Conservation (phyloP, 2,329 filamentous ascomycete species). For the Xylariaceae sp. region DNA sequence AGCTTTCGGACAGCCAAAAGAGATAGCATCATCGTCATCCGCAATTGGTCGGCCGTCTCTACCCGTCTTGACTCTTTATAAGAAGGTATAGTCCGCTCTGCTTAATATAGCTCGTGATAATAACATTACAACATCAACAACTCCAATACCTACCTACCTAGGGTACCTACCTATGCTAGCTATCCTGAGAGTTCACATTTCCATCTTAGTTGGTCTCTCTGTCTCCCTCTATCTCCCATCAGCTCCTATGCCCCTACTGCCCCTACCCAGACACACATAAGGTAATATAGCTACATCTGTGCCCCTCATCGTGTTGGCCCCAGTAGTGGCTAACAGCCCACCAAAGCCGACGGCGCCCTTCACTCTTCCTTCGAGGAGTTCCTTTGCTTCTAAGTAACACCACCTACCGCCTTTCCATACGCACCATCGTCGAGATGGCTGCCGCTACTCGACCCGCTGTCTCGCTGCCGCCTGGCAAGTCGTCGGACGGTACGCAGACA, state of each 20-base stretch:
- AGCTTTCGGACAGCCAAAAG: too few relatives aligned
- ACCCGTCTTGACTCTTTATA: conserved; percentile 16
- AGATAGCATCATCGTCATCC: conserved; percentile 8
- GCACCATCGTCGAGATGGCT: conserved; percentile 43
- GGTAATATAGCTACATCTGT: not conserved
- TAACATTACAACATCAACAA: not conserved
- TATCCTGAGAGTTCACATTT: not conserved
- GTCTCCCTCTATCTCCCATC: not conserved
- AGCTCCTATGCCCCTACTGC: too few relatives aligned
- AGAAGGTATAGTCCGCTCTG: not conserved
- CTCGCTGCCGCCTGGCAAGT: conserved; percentile 35
- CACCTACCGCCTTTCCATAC: conserved; percentile 34
- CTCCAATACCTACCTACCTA: not conserved
- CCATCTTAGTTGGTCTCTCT: not conserved
- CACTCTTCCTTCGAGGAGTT: conserved; percentile 39
- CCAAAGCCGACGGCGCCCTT: conserved; percentile 37
- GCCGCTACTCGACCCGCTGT: conserved; percentile 35
- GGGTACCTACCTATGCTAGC: too few relatives aligned
- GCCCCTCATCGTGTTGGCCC: not conserved
- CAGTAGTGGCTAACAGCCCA: conserved; percentile 40
- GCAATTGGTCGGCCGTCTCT: not conserved
- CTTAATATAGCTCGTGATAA: not conserved
- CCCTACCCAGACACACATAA: not conserved
- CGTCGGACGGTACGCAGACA: conserved; percentile 38
- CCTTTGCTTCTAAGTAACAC: conserved; percentile 37